Evolutionary conservation across 352 stramenopile species (phyloP), one percentile per base, ranked within the genome.

Genomic region (Globisporangium yorkense): DNA sequence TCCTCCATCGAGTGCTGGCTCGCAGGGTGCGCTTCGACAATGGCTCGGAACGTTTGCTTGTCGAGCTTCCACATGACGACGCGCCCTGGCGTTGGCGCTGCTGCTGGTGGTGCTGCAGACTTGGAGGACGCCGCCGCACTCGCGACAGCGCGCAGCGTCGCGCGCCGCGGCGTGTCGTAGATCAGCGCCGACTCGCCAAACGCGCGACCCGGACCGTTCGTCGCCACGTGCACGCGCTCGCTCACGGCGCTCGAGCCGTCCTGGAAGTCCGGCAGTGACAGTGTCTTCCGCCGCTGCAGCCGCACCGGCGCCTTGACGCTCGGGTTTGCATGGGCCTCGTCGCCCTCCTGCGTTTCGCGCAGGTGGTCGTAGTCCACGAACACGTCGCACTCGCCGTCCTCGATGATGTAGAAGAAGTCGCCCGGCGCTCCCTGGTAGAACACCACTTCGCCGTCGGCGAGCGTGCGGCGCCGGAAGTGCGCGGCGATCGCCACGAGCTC

Each of bases 111-210:
- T 24, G 21, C 21, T 24, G 21, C 21, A 24, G 21, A 24, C 21
- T 24, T 24, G 21, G 21, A 24, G 21, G 51, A 49, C 24, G 46
- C 20, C 20, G 18, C 18, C 0, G 6, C 12, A 27, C 6, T 39
- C 1, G 12, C 18, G 66, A 69, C 3, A 5, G 71, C 71, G 10
- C 71, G 73, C 51, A 93, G 68, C 1, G 86, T 95, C 31, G 84
- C 84, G 44, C 84, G 81, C 10, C 86, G 81, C 12, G 82, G 84
- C 5, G 86, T 95, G 54, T 88, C 76, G 62, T 95, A 95, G 61
- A 95, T 88, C 21, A 95, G 69, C 29, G 78, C 78, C 9, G 86
- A 95, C 59, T 92, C 84, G 1, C 86, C 86, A 59, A 95, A 93
- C 13, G 84, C 81, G 35, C 80, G 87, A 0, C 79, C 81, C 2